phyloP scores from a whole-genome alignment of 148 eudicot genomes.

The Euryodendron excelsum region DNA sequence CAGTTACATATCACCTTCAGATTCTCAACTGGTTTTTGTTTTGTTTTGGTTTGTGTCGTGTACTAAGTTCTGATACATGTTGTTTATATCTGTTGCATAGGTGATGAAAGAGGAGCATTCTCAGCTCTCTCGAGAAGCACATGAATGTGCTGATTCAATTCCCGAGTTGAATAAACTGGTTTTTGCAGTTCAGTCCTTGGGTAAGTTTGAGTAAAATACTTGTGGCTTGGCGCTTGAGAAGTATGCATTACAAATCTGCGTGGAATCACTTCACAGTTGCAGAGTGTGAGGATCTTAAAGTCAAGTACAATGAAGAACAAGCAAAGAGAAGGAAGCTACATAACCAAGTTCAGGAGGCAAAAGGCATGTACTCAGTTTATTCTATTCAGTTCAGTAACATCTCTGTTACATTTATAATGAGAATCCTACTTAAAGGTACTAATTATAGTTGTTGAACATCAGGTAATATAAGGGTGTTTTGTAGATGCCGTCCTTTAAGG shows the following conservation, averaged over 20 bases:
- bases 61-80: not conserved
- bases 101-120: constrained; percentile 72
- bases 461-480: constrained; percentile 97
- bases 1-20: not conserved
- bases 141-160: constrained; percentile 77
- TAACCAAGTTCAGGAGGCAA: constrained; percentile 85
- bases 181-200: constrained; percentile 77
- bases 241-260: not conserved
- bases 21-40: not conserved
- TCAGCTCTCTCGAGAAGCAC: constrained; percentile 73
- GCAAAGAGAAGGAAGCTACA: constrained; percentile 76
- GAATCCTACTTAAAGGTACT: constrained; percentile 23
- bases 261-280: constrained; percentile 43
- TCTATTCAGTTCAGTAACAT: not conserved
- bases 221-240: constrained; percentile 1
- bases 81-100: constrained; percentile 28
- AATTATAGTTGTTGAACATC: constrained; percentile 27
- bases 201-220: constrained; percentile 40
- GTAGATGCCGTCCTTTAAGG: constrained; percentile 85
- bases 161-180: constrained; percentile 84
- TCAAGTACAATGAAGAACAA: constrained; percentile 90
- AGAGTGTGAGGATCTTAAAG: constrained; percentile 87
- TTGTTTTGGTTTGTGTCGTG: no score
- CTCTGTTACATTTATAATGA: not conserved
- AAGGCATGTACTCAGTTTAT: constrained; percentile 46